phyloP scores from a whole-genome alignment of 169 alveolate species.

The Prorocentrum cordatum region DNA sequence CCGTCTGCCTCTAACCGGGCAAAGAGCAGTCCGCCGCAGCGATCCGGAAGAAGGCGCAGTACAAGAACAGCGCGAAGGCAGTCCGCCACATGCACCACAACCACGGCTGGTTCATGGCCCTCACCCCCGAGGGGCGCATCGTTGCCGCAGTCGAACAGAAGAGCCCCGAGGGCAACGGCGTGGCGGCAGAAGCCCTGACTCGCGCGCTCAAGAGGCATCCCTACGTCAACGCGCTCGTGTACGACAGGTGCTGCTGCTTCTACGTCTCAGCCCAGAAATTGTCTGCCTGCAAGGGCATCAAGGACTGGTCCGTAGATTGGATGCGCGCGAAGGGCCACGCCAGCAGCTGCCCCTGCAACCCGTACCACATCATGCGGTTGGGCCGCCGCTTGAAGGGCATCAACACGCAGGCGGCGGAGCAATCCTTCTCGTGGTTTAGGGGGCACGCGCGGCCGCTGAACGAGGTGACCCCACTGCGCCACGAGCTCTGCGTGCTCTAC shows the following conservation, averaged over 20 bases:
- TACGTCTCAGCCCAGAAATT: background rate
- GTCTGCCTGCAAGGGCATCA: background rate
- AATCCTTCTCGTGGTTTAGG: conserved; percentile 19
- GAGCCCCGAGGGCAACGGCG: background rate
- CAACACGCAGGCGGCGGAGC: conserved; percentile 14
- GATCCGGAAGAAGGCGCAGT: too few species aligned
- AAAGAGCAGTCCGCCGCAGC: background rate
- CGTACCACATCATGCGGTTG: background rate
- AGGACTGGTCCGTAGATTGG: conserved; percentile 5
- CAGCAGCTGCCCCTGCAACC: background rate
- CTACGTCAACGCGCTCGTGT: background rate
- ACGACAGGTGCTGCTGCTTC: conserved; percentile 3
- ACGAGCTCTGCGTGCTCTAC: background rate
- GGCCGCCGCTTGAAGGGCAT: background rate
- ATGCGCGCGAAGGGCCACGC: conserved; percentile 5
- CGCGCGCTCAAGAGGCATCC: background rate
- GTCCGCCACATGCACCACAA: too few species aligned
- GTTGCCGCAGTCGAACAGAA: too few species aligned
- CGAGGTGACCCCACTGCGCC: background rate
- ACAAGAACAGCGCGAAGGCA: background rate
- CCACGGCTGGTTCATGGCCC: background rate
- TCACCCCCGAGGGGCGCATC: background rate
- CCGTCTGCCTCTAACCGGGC: background rate
- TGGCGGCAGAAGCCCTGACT: background rate
- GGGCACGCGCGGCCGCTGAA: background rate